Base-by-base conservation (phyloP, 768 basidiomycete species). In the Harrya chromipes region DNA sequence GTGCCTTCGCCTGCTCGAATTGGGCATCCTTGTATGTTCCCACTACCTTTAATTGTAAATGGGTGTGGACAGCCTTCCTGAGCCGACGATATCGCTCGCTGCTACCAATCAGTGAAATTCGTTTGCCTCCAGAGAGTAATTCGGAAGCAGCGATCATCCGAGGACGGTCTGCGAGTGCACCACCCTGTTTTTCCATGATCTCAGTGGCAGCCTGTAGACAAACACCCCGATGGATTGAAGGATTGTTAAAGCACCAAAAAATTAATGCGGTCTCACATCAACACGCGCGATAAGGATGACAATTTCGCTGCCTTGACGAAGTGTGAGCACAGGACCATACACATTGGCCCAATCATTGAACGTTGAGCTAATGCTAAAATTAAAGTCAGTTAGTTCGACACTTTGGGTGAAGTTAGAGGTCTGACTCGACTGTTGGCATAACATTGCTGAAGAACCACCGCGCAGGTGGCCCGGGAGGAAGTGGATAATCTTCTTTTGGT, bases 161-260 rank as follows among this genome's bases (percentile, higher is more conserved):
- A 16, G 82, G 82, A 29, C 82, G 66, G 58, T 83, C 82, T 0
- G 67, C 74, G 11, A 78, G 68, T 1, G 70, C 60, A 0, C 75
- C 74, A 1, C 82, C 81, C 56, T 82, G 80, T 41, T 78, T 77
- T 62, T 83, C 82, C 80, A 83, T 77, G 41, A 84, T 77, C 8
- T 83, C 81, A 0, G 78, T 71, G 0, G 80, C 80, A 10, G 78
- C 80, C 62, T 82, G 43, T 2, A 43, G 5, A 33, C 16, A 12
- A 36, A 4, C 33, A 38, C 67, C 27, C 1, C 17, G 17, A 19
- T 3, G 8, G 4, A 24, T 31, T 21, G 4, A 29, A 2, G 7
- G 9, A 1, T 12, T 24, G 2, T 26, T 21, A 1, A 1, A 24
- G 11, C 40, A 3, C 23, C 23, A 23, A 23, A 23, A 23, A 6